phyloP scores from a whole-genome alignment of 1,139 yeast genomes.

The Blastobotrys indianensis region DNA sequence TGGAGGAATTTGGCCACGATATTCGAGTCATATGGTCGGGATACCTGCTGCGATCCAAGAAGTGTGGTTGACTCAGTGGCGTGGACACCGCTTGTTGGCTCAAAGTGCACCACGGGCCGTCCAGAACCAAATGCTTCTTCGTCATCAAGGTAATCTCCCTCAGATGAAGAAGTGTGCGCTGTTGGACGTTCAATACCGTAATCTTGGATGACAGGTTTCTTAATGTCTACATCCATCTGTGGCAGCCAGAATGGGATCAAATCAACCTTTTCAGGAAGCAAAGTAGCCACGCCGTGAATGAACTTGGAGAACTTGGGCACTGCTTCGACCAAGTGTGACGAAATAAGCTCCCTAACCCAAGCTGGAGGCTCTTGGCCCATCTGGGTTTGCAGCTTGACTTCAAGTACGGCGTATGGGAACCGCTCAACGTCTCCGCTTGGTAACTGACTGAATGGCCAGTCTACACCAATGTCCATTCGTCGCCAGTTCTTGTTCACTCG shows the following conservation, averaged over 20 bases:
- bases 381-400: slow-evolving; percentile 95
- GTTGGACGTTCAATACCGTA: slow-evolving; percentile 59
- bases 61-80: slow-evolving; percentile 29
- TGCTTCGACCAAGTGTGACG: slow-evolving; percentile 92
- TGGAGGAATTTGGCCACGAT: slow-evolving; percentile 1
- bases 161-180: slow-evolving; percentile 38
- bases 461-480: slow-evolving; percentile 96
- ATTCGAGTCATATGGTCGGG: slow-evolving; percentile 8
- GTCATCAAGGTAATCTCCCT: slow-evolving; percentile 37
- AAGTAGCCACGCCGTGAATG: slow-evolving; percentile 89
- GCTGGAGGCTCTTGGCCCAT: slow-evolving; percentile 97
- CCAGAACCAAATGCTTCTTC: slow-evolving; percentile 22
- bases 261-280: slow-evolving; percentile 74
- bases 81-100: slow-evolving; percentile 15
- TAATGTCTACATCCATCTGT: slow-evolving; percentile 94
- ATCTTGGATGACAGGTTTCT: slow-evolving; percentile 72
- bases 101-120: slow-evolving; percentile 18
- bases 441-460: slow-evolving; percentile 85
- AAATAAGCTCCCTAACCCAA: slow-evolving; percentile 90
- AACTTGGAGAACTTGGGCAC: slow-evolving; percentile 97
- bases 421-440: slow-evolving; percentile 80
- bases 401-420: slow-evolving; percentile 95
- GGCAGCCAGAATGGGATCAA: slow-evolving; percentile 96
- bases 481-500: slow-evolving; percentile 95
- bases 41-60: slow-evolving; percentile 14